phyloP scores from a whole-genome alignment of 2,329 filamentous ascomycete genomes.

The Diaporthe citriasiana region DNA sequence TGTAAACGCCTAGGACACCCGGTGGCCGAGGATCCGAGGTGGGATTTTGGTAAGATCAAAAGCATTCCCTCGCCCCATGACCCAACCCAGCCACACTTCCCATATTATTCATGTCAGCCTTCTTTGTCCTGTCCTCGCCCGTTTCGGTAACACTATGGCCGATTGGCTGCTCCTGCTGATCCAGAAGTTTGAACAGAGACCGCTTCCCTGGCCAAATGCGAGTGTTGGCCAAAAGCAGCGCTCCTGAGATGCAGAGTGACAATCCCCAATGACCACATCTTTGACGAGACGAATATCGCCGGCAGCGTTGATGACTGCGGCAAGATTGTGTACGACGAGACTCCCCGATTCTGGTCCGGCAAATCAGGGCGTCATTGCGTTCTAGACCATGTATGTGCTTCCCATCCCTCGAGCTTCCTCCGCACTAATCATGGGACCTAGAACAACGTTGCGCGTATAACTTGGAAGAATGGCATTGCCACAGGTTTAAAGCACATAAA shows the following conservation, averaged over 20 bases:
- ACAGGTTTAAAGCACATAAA: background rate
- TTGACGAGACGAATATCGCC: background rate
- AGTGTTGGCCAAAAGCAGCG: background rate
- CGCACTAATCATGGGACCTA: background rate
- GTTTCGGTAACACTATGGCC: too few relatives aligned
- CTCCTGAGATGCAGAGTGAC: background rate
- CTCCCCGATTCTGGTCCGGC: background rate
- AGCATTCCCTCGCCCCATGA: background rate
- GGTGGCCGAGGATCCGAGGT: background rate
- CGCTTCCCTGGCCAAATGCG: background rate
- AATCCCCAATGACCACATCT: constrained; percentile 31
- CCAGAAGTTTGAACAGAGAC: background rate
- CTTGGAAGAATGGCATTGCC: background rate
- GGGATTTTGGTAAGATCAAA: background rate
- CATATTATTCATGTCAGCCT: too few relatives aligned
- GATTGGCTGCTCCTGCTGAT: background rate
- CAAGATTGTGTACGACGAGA: background rate
- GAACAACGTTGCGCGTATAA: background rate
- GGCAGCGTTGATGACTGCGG: background rate
- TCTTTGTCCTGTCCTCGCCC: background rate
- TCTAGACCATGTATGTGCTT: background rate
- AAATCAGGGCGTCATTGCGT: background rate
- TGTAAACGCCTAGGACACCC: background rate
- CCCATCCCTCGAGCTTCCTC: background rate
- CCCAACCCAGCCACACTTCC: background rate